Evolutionary conservation across 495 filamentous ascomycete species (phyloP).

Genomic region (Podospora fimiseda): DNA sequence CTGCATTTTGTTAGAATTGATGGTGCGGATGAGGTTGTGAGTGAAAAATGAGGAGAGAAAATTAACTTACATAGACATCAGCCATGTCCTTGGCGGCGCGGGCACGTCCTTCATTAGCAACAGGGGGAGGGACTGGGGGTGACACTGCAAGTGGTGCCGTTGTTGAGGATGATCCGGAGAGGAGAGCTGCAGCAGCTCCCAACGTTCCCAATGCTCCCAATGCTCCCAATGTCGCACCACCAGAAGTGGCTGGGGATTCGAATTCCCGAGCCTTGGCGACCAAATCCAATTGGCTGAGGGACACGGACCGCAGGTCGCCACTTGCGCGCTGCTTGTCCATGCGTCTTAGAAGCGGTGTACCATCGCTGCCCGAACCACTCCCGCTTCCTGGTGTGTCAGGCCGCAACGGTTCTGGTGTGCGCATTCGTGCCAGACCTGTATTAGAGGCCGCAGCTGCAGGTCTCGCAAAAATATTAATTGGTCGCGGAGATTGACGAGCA

Average conservation of each 20-base stretch:
- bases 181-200: constrained; percentile 16
- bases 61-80: constrained; percentile 81
- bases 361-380: constrained; percentile 36
- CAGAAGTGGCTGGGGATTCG: constrained; percentile 5
- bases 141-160: constrained; percentile 6
- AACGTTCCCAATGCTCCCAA: constrained; percentile 30
- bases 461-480: constrained; percentile 33
- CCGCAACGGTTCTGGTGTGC: constrained; percentile 55
- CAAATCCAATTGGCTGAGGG: constrained; percentile 49
- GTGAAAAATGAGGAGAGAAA: constrained; percentile 2
- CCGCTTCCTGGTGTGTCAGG: constrained; percentile 51
- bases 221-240: constrained; percentile 24
- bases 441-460: constrained; percentile 37
- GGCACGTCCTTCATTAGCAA: constrained; percentile 81
- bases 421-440: constrained; percentile 46
- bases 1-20: constrained; percentile 36
- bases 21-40: constrained; percentile 4
- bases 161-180: constrained; percentile 5
- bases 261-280: constrained; percentile 20
- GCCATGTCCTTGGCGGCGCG: constrained; percentile 71
- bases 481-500: constrained; percentile 13
- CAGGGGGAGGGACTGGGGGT: constrained; percentile 58
- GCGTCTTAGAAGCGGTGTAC: constrained; percentile 63
- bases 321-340: constrained; percentile 61
- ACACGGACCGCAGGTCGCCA: constrained; percentile 72